Evolutionary conservation across 2,329 filamentous ascomycete species (phyloP).

Genomic region (Paraconiothyrium brasiliense): DNA sequence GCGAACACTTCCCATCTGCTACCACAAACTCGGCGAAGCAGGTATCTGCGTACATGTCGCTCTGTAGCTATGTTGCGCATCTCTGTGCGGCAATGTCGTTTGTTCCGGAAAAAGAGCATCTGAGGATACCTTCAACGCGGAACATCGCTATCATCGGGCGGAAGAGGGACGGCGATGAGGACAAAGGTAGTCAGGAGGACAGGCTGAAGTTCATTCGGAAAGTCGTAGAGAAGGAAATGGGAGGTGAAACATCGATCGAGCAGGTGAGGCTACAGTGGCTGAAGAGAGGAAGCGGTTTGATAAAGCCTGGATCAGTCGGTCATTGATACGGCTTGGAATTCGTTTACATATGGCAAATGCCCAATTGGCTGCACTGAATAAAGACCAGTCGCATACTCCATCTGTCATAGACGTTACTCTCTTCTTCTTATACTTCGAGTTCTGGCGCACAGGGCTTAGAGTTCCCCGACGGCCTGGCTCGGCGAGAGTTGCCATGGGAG

Average conservation of each 20-base stretch:
- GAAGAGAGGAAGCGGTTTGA: slow-evolving; percentile 59
- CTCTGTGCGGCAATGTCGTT: slow-evolving; percentile 79
- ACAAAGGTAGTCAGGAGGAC: slow-evolving; percentile 65
- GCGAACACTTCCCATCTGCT: slow-evolving; percentile 23
- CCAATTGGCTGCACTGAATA: background rate
- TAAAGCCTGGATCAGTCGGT: slow-evolving; percentile 54
- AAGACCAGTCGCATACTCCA: background rate
- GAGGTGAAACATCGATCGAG: slow-evolving; percentile 48
- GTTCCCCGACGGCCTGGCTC: background rate
- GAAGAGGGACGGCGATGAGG: slow-evolving; percentile 42
- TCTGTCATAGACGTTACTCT: too few species aligned
- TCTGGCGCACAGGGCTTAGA: background rate
- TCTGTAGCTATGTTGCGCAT: slow-evolving; percentile 79
- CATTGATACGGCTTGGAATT: slow-evolving; percentile 38
- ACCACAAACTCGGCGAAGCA: slow-evolving; percentile 40
- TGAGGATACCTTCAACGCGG: slow-evolving; percentile 90
- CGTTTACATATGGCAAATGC: too few species aligned
- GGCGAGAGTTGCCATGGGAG: slow-evolving; percentile 7
- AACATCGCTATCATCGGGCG: slow-evolving; percentile 85
- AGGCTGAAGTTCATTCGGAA: slow-evolving; percentile 69
- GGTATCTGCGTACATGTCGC: slow-evolving; percentile 80
- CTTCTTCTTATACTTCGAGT: background rate
- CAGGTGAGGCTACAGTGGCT: slow-evolving; percentile 61
- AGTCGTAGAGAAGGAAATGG: slow-evolving; percentile 67
- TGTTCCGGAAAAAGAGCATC: slow-evolving; percentile 80